Evolutionary conservation across 163 green algal genomes (phyloP).

Genomic region (Volvox carteri): DNA sequence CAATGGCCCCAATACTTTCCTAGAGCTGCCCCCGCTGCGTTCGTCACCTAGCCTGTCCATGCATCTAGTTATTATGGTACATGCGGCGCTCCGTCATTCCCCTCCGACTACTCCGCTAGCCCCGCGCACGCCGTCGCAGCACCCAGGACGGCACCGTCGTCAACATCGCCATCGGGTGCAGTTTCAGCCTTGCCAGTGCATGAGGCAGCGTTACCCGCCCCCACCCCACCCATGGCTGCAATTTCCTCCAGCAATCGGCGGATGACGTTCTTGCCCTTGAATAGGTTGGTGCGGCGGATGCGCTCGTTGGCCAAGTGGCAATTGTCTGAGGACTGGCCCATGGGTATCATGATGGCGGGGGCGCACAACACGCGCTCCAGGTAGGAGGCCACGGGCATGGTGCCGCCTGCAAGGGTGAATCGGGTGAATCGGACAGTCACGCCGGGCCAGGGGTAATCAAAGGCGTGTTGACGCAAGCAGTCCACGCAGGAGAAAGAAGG

Average conservation of each 20-base stretch:
- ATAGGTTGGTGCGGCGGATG: slow-evolving; percentile 87
- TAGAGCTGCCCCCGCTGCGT: too few relatives aligned
- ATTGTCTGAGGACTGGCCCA: slow-evolving; percentile 92
- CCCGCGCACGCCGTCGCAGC: slow-evolving; percentile 14
- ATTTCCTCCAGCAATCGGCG: slow-evolving; percentile 81
- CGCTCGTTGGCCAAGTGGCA: slow-evolving; percentile 95
- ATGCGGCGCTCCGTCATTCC: too few relatives aligned
- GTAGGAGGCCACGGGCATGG: slow-evolving; percentile 92
- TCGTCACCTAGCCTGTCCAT: too few relatives aligned
- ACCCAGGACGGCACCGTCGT: not conserved
- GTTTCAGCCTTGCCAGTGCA: not conserved
- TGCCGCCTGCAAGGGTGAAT: slow-evolving; percentile 75
- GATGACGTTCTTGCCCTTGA: slow-evolving; percentile 92
- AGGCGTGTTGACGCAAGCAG: too few relatives aligned
- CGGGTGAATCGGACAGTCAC: not conserved
- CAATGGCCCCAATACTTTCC: too few relatives aligned
- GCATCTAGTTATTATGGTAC: too few relatives aligned
- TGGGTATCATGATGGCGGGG: slow-evolving; percentile 92
- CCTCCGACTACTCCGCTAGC: not conserved
- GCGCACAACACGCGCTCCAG: slow-evolving; percentile 91
- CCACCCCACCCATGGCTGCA: slow-evolving; percentile 13
- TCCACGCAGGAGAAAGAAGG: not conserved
- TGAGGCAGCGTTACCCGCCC: not conserved
- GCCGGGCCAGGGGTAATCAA: too few relatives aligned
- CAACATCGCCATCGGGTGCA: not conserved